phyloP scores from a whole-genome alignment of 2,329 filamentous ascomycete species.

The Falciphora oryzae region DNA sequence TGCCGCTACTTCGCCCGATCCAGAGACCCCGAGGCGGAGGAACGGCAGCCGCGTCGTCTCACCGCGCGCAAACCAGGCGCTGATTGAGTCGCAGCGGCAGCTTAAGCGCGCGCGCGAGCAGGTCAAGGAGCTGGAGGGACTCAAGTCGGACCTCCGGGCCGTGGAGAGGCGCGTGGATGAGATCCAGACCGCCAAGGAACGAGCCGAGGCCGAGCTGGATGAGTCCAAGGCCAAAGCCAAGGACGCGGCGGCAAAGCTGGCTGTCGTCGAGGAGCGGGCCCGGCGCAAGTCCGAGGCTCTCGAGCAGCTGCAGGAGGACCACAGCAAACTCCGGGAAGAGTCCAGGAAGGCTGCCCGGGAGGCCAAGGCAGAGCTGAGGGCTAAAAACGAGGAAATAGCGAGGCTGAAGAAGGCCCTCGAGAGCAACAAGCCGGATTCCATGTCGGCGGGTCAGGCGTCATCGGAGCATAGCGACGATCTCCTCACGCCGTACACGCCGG shows the following conservation, averaged over 20 bases:
- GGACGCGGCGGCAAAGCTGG: slow-evolving; percentile 25
- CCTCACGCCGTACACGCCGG: slow-evolving; percentile 1
- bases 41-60: slow-evolving; percentile 30
- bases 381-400: slow-evolving; percentile 51
- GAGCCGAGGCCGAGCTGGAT: slow-evolving; percentile 25
- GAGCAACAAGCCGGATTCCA: neutral
- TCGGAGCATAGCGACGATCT: slow-evolving; percentile 7
- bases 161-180: slow-evolving; percentile 38
- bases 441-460: neutral
- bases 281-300: slow-evolving; percentile 43
- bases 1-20: slow-evolving; percentile 8
- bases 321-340: slow-evolving; percentile 47
- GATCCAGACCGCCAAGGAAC: slow-evolving; percentile 30
- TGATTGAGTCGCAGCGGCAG: slow-evolving; percentile 49
- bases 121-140: slow-evolving; percentile 42
- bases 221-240: slow-evolving; percentile 20
- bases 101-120: slow-evolving; percentile 49
- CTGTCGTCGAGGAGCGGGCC: slow-evolving; percentile 24
- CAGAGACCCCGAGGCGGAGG: neutral
- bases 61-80: slow-evolving; percentile 43
- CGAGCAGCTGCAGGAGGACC: slow-evolving; percentile 39
- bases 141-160: slow-evolving; percentile 44
- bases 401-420: slow-evolving; percentile 42
- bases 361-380: slow-evolving; percentile 47
- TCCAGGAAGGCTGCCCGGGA: slow-evolving; percentile 49